Conservation (phyloP, 164 flowering plant genomes). For the Sedum album region DNA sequence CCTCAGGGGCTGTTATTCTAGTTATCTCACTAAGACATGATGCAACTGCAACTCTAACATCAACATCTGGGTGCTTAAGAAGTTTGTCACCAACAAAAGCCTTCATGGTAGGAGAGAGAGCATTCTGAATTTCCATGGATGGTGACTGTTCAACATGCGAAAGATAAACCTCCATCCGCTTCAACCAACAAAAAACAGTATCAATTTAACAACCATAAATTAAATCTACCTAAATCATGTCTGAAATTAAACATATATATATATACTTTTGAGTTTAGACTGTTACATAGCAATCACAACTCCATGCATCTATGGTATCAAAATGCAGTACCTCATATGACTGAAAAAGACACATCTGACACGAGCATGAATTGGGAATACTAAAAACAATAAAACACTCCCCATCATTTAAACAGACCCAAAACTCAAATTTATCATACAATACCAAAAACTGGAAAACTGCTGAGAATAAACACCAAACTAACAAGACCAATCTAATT, state of each 20-base stretch:
- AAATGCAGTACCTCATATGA: too few relatives aligned
- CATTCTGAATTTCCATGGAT: conserved; percentile 30
- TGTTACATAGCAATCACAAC: too few relatives aligned
- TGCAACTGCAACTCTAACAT: conserved; percentile 71
- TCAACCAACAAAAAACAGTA: conserved; percentile 2
- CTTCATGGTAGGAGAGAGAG: conserved; percentile 40
- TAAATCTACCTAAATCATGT: too few relatives aligned
- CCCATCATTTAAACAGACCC: too few relatives aligned
- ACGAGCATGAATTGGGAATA: too few relatives aligned
- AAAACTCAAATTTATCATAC: too few relatives aligned
- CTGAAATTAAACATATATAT: not conserved
- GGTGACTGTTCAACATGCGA: conserved; percentile 75
- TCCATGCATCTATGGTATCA: too few relatives aligned
- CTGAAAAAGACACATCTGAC: too few relatives aligned
- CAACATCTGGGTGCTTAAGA: conserved; percentile 44
- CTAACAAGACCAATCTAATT: not conserved
- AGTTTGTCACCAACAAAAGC: conserved; percentile 51
- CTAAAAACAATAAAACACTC: too few relatives aligned
- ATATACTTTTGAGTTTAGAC: not conserved
- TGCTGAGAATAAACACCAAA: not conserved
- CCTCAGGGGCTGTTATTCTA: conserved; percentile 82
- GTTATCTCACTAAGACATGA: conserved; percentile 74
- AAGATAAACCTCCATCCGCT: conserved; percentile 53
- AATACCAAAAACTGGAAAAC: not conserved
- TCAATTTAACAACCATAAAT: not conserved